Evolutionary conservation across 2,329 filamentous ascomycete species (phyloP).

Genomic region (Cordyceps pruinosa): DNA sequence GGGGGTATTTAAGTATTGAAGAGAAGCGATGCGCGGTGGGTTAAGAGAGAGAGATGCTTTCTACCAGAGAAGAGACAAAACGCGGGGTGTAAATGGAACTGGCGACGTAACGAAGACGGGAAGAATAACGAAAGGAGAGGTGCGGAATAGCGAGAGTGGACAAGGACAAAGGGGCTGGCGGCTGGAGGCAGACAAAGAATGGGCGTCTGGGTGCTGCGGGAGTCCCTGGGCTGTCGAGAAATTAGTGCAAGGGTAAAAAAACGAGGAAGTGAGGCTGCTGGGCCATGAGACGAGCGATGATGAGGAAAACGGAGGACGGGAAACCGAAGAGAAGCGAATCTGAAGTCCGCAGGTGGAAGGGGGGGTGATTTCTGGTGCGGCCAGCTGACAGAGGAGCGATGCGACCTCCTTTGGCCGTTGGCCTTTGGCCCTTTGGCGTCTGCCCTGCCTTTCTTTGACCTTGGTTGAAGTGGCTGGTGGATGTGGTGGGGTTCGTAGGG

Average conservation of each 20-base stretch:
- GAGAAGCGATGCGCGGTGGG: background rate
- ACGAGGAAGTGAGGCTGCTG: background rate
- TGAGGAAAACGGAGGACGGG: background rate
- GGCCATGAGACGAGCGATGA: background rate
- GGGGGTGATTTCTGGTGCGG: background rate
- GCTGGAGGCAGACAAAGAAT: background rate
- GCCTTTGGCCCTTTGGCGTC: too few species aligned
- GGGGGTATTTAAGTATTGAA: background rate
- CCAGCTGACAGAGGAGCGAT: slow-evolving; percentile 5
- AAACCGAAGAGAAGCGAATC: background rate
- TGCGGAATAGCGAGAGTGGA: slow-evolving; percentile 6
- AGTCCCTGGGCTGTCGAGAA: background rate
- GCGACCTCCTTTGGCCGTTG: background rate
- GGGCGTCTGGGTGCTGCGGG: background rate
- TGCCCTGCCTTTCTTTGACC: too few species aligned
- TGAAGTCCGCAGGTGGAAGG: background rate
- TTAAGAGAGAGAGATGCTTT: background rate
- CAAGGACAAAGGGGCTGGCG: background rate
- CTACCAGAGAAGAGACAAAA: slow-evolving; percentile 12
- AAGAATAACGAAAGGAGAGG: slow-evolving; percentile 15
- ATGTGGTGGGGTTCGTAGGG: background rate
- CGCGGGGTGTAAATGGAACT: background rate
- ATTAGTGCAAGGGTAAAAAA: background rate
- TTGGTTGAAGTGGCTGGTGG: too few species aligned
- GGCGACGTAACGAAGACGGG: slow-evolving; percentile 1